A percentile compares a stretch with the other conserved stretches of the same genome.
These are phyloP conservation scores for Trichoderma arundinaceum DNA, from an alignment of 2,329 filamentous ascomycete genomes.

Conservation along the genomic window DNA sequence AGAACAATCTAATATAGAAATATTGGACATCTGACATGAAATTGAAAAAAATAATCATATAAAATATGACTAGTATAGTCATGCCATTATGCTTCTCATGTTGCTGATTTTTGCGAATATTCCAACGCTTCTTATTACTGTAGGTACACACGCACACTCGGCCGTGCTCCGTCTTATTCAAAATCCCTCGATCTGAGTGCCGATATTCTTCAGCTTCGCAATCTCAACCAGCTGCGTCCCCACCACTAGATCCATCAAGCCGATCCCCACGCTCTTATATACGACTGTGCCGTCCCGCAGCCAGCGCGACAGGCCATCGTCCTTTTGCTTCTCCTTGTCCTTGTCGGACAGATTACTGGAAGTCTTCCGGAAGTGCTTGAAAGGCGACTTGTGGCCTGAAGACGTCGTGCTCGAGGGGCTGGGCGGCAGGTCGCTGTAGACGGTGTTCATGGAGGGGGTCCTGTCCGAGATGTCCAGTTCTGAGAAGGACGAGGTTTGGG, in stretches of 20 bases:
- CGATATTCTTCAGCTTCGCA: conserved; percentile 61
- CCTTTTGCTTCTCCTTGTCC: conserved; percentile 50
- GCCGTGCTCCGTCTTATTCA: conserved; percentile 12
- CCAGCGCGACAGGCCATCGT: conserved; percentile 61
- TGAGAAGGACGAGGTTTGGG: conserved; percentile 40
- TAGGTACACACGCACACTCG: background rate
- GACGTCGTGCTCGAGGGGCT: conserved; percentile 44
- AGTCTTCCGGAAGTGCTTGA: conserved; percentile 43
- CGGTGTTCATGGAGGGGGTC: conserved; percentile 50
- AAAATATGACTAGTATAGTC: too few species aligned
- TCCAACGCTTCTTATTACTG: background rate
- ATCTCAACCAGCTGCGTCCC: conserved; percentile 63
- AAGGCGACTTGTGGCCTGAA: conserved; percentile 42
- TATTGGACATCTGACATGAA: conserved; percentile 8
- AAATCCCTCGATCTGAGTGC: conserved; percentile 53
- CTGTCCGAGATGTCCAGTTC: conserved; percentile 46
- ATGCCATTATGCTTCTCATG: background rate
- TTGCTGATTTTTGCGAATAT: background rate
- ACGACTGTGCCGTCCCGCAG: conserved; percentile 67
- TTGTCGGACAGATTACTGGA: conserved; percentile 37
- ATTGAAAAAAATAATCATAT: background rate
- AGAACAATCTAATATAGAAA: conserved; percentile 8
- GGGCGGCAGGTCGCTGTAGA: conserved; percentile 44
- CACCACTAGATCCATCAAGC: conserved; percentile 69
- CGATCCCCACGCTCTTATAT: conserved; percentile 71